phyloP scores from a whole-genome alignment of 2,329 filamentous ascomycete species.

The Paraconiothyrium sp. region DNA sequence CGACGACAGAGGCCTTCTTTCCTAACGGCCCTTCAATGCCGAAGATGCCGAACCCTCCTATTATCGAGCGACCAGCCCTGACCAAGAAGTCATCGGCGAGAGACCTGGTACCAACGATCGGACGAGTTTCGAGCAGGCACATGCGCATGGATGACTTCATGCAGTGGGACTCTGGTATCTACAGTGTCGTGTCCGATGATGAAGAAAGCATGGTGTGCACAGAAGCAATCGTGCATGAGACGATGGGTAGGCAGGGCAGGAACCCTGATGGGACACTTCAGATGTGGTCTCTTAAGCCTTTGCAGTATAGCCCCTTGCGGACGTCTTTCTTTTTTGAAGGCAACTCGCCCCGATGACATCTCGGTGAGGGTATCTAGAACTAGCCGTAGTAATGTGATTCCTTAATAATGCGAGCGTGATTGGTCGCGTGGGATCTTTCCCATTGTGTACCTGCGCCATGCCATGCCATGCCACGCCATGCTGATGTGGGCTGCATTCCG shows the following conservation, averaged over 20 bases:
- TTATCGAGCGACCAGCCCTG: slow-evolving; percentile 13
- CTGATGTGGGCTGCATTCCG: slow-evolving; percentile 3
- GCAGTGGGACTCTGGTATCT: slow-evolving; percentile 15
- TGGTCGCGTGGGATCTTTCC: slow-evolving; percentile 9
- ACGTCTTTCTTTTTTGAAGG: slow-evolving; percentile 23
- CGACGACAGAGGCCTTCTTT: slow-evolving; percentile 1
- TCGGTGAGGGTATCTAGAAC: not conserved
- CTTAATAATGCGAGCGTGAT: not conserved
- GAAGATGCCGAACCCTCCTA: slow-evolving; percentile 9
- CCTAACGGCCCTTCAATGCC: slow-evolving; percentile 1
- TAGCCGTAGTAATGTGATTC: slow-evolving; percentile 1
- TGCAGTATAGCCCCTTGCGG: slow-evolving; percentile 27
- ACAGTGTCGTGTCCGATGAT: slow-evolving; percentile 23
- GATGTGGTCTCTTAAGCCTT: slow-evolving; percentile 25
- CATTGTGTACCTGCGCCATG: slow-evolving; percentile 2
- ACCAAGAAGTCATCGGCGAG: slow-evolving; percentile 19
- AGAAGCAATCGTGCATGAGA: slow-evolving; percentile 27
- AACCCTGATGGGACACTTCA: slow-evolving; percentile 28
- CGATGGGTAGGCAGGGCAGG: slow-evolving; percentile 23
- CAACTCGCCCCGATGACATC: not conserved
- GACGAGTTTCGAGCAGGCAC: slow-evolving; percentile 20
- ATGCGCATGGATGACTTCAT: slow-evolving; percentile 25
- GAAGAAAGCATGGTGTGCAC: slow-evolving; percentile 34
- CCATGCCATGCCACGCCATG: slow-evolving; percentile 3
- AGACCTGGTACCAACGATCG: slow-evolving; percentile 24